Base-by-base conservation (phyloP, 2,329 filamentous ascomycete genomes). In the Arthrobotrys conoides region DNA sequence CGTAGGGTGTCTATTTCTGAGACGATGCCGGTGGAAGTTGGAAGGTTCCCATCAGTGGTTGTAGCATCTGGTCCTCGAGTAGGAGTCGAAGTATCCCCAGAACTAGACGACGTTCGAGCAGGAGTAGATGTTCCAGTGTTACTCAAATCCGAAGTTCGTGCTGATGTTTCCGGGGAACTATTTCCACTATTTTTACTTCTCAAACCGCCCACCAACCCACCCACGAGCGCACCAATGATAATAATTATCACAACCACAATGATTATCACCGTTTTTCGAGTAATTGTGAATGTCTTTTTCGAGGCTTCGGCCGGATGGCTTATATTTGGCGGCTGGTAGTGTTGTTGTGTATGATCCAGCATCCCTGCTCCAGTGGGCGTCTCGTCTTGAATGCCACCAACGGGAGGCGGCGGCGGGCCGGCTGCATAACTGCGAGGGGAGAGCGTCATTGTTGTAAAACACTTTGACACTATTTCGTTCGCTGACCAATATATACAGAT, bases 311-410 rank as follows among this genome's bases (percentile, higher is more conserved):
- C 18, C 9, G 68, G 68, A 44, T 61, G 24, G 46, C 57, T 57
- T 33, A 22, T 27, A 22, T n/a, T 16, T 10, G 55, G 57, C 33
- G 55, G 57, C 18, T 64, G 57, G 36, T 64, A 71, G 20, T 65
- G 22, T 20, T 71, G 57, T 55, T 71, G 68, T 41, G 68, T 55
- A n/a, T 27, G n/a, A 65, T 71, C 57, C 20, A 71, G 27, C 68
- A 64, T 64, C 57, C 68, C 68, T 64, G 68, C 68, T 3, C 68
- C 68, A 0, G 55, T 30, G 10, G 68, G 57, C 22, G 44, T 55
- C 48, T 71, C 68, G 57, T 71, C 68, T 46, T 71, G 68, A n/a
- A 71, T 71, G 16, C 68, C 68, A 49, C 68, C 68, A 27, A 71
- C 22, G 68, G 55, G 57, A 49, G 51, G 27, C 49, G 41, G 41